Evolutionary conservation across 2,329 filamentous ascomycete species (phyloP).

Genomic region (Epichloe sp.): DNA sequence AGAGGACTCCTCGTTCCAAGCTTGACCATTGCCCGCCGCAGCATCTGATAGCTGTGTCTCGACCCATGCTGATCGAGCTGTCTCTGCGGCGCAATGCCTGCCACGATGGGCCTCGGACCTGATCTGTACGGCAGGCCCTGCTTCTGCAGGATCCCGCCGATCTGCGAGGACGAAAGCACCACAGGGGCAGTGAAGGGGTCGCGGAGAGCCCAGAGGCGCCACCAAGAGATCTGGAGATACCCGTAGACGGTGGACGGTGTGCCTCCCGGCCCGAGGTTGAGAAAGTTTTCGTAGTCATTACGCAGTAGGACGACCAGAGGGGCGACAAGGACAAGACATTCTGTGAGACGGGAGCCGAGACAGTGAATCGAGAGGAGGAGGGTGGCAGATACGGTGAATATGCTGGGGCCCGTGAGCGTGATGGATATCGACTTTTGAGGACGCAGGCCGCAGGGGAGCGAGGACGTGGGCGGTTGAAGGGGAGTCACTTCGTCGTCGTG

Average conservation of each 20-base stretch:
- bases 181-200: slow-evolving; percentile 52
- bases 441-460: slow-evolving; percentile 17
- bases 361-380: slow-evolving; percentile 41
- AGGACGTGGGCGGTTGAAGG: background rate
- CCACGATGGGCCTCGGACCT: slow-evolving; percentile 52
- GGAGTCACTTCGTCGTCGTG: background rate
- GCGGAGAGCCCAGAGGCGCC: slow-evolving; percentile 57
- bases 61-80: slow-evolving; percentile 57
- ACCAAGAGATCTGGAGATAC: slow-evolving; percentile 60
- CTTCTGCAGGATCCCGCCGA: slow-evolving; percentile 41
- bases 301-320: slow-evolving; percentile 40
- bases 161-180: slow-evolving; percentile 36
- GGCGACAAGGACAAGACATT: slow-evolving; percentile 35
- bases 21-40: slow-evolving; percentile 38
- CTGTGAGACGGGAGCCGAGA: slow-evolving; percentile 32
- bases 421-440: slow-evolving; percentile 36
- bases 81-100: slow-evolving; percentile 69
- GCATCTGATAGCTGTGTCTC: slow-evolving; percentile 36
- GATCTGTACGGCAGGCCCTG: slow-evolving; percentile 44
- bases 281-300: slow-evolving; percentile 63
- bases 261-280: slow-evolving; percentile 67
- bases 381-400: slow-evolving; percentile 30
- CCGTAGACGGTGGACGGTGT: slow-evolving; percentile 61
- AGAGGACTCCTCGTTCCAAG: slow-evolving; percentile 34
- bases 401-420: slow-evolving; percentile 37